phyloP scores from a whole-genome alignment of 192 early-diverging fungal genomes.

The Coemansia sp. region DNA sequence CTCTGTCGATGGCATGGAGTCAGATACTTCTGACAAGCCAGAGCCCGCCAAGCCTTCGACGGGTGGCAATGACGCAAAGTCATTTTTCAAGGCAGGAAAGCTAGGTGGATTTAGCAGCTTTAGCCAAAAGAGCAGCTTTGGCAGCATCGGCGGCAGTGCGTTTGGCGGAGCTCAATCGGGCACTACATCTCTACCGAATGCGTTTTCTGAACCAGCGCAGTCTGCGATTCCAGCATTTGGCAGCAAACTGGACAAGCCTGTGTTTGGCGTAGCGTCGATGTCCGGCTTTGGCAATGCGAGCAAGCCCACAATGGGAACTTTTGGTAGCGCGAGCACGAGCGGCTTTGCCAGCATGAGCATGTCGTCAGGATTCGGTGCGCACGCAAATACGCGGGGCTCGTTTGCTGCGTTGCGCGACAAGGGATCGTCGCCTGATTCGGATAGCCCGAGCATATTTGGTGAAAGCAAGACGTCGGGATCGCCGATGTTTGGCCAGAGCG shows the following conservation, averaged over 20 bases:
- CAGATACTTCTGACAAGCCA: neutral
- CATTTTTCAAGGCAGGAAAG: constrained; percentile 37
- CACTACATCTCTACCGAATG: constrained; percentile 22
- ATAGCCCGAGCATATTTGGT: neutral
- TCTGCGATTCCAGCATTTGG: constrained; percentile 28
- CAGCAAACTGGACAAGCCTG: constrained; percentile 31
- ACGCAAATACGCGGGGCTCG: constrained; percentile 2
- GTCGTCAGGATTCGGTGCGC: constrained; percentile 21
- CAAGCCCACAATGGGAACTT: neutral
- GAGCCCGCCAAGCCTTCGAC: neutral
- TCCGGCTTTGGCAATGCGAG: constrained; percentile 17
- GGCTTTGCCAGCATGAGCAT: constrained; percentile 13
- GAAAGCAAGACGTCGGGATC: neutral
- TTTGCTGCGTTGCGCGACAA: constrained; percentile 12
- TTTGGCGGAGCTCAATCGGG: neutral
- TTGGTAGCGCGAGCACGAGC: neutral
- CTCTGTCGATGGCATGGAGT: neutral
- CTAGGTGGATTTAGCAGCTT: constrained; percentile 29
- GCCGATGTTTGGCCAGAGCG: neutral
- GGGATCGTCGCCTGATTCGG: neutral
- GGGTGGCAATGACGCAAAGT: constrained; percentile 1
- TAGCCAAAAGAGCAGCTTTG: neutral
- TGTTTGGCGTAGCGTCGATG: constrained; percentile 45
- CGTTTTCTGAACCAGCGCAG: constrained; percentile 16
- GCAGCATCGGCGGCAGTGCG: constrained; percentile 4